A percentile compares a stretch with the other conserved stretches of the same genome.
phyloP scores from a whole-genome alignment of 768 basidiomycete genomes.

The Pholiota molesta region DNA sequence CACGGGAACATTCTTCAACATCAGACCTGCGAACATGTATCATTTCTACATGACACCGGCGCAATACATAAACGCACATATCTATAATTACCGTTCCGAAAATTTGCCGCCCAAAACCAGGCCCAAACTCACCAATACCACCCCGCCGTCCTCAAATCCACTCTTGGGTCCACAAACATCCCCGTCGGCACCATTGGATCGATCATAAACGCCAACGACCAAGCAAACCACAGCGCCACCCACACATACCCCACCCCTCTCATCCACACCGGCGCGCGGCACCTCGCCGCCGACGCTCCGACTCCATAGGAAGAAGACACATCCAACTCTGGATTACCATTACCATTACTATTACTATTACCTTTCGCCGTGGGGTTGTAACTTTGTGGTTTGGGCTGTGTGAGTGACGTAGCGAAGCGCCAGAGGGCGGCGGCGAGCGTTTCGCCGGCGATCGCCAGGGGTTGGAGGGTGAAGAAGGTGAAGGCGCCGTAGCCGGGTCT shows the following conservation, averaged over 20 bases:
- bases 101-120: no score
- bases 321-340: neutral
- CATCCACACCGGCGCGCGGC: constrained; percentile 13
- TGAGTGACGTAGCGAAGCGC: neutral
- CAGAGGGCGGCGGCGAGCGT: constrained; percentile 2
- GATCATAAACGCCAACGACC: constrained; percentile 27
- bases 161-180: constrained; percentile 22
- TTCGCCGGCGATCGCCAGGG: constrained; percentile 30
- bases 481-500: constrained; percentile 28
- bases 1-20: no score
- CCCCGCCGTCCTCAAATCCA: neutral
- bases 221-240: constrained; percentile 27
- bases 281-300: neutral
- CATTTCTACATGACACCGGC: no score
- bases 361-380: neutral
- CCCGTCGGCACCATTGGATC: constrained; percentile 22
- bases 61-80: no score
- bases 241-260: constrained; percentile 28
- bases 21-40: no score
- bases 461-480: constrained; percentile 37
- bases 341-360: neutral
- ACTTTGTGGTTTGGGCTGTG: neutral
- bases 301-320: neutral
- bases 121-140: neutral
- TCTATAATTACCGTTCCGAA: neutral